Evolutionary conservation across 305 asterid genomes (phyloP).

Genomic region (Fraxinus paxiana): DNA sequence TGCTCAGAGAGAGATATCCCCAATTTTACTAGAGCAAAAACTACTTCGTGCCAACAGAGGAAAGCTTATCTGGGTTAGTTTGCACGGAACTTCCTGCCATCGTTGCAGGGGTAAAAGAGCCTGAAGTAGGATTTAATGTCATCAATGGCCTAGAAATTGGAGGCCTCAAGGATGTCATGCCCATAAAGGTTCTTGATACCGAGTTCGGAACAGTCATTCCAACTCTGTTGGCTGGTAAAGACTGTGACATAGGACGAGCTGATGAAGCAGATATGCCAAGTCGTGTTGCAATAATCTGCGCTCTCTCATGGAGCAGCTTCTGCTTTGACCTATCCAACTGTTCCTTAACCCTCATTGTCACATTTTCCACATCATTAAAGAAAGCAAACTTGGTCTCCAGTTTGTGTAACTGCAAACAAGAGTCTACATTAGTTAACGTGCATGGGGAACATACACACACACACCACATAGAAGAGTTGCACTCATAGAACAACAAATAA

Average conservation of each 20-base stretch:
- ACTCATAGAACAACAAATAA: neutral
- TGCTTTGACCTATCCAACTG: slow-evolving; percentile 83
- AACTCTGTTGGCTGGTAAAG: slow-evolving; percentile 52
- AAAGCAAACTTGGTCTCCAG: slow-evolving; percentile 80
- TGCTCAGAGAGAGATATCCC: slow-evolving; percentile 13
- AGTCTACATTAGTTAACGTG: slow-evolving; percentile 15
- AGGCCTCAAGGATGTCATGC: slow-evolving; percentile 57
- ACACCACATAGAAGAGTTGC: neutral
- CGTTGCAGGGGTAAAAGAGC: slow-evolving; percentile 37
- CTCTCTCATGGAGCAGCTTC: slow-evolving; percentile 83
- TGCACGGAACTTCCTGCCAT: slow-evolving; percentile 58
- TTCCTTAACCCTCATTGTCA: slow-evolving; percentile 70
- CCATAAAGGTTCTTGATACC: slow-evolving; percentile 58
- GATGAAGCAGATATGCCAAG: slow-evolving; percentile 56
- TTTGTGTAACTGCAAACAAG: slow-evolving; percentile 70
- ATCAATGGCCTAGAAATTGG: slow-evolving; percentile 56
- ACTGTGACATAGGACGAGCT: slow-evolving; percentile 54
- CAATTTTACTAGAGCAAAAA: slow-evolving; percentile 19
- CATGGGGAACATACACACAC: neutral
- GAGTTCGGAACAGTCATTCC: slow-evolving; percentile 42
- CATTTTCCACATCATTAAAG: slow-evolving; percentile 73
- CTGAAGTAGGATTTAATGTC: slow-evolving; percentile 52
- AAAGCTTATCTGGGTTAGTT: slow-evolving; percentile 49
- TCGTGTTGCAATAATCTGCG: slow-evolving; percentile 75
- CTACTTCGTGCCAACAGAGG: slow-evolving; percentile 60